Evolutionary conservation across 176 grass and related monocot species (phyloP), one percentile per base, ranked within the genome.

Genomic region (Raddia distichophylla): DNA sequence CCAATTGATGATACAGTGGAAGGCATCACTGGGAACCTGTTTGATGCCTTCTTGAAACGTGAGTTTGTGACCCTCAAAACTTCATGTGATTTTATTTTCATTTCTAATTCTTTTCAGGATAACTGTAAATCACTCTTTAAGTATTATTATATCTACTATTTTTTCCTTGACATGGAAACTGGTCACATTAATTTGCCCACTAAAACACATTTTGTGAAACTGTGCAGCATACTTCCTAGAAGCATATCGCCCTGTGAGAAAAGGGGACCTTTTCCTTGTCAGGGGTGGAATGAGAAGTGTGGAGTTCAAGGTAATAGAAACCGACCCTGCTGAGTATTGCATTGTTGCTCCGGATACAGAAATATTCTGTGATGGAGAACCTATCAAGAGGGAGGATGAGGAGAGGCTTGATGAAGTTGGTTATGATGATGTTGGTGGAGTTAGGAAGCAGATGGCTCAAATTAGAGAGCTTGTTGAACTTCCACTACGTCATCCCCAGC

Each of bases 381-480:
- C 93, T 80, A 69, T 95, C 58, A 95, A 92, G 69, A 91, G 93
- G 62, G 93, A 95, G 69, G 90, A 95, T 66, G 93, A 95, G 82
- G 90, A 95, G 18, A 86, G 90, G 40, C 90, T 95, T n/a, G 93
- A 95, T 8, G 93, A 92, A 2, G 93, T 95, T 45, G 93, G 93
- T 8, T 95, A 95, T 75, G 93, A 95, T 88, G 93, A 95, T 67
- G 93, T 95, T 40, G 93, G 93, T 66, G 93, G 93, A 27, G 90
- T 95, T n/a, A 73, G 93, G 19, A 95, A 92, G 69, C 93, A 92
- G 49, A 95, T 95, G 93, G 93, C 93, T 46, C 93, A 95, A 56
- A 95, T 95, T 69, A 86, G 93, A 67, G 93, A 95, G 78, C 82
- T 95, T 75, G 93, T 95, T 0, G 93, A 95, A 72, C 93, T 95